phyloP scores from a whole-genome alignment of 2,329 filamentous ascomycete species.

The Plenodomus lindquistii region DNA sequence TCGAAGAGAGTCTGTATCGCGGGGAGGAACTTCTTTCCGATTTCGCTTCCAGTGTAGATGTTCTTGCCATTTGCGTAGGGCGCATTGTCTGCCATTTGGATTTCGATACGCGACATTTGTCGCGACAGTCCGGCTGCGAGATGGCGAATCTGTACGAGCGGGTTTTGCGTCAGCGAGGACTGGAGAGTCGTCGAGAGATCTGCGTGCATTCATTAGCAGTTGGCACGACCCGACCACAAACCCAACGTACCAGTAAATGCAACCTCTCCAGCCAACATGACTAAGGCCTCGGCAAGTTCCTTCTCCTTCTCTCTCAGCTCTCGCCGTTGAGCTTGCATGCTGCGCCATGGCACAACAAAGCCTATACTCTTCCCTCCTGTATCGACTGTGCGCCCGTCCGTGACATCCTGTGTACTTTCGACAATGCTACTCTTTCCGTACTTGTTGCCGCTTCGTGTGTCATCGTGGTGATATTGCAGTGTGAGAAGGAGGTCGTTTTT shows the following conservation, averaged over 20 bases:
- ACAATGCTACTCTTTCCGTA: conserved; percentile 17
- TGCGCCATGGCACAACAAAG: conserved; percentile 42
- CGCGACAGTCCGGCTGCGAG: conserved; percentile 39
- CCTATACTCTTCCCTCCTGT: conserved; percentile 35
- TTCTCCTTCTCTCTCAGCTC: conserved; percentile 40
- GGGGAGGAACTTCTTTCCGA: conserved; percentile 37
- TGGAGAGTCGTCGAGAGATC: conserved; percentile 36
- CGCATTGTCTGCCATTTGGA: conserved; percentile 42
- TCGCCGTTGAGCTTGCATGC: conserved; percentile 39
- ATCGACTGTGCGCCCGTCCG: conserved; percentile 23
- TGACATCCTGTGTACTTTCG: conserved; percentile 23
- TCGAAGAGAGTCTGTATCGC: conserved; percentile 38
- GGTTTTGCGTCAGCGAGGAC: conserved; percentile 36
- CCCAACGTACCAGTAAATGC: conserved; percentile 33
- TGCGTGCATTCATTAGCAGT: conserved; percentile 10
- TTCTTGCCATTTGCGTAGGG: conserved; percentile 39
- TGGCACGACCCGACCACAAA: too few relatives aligned
- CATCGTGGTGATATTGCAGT: conserved; percentile 39
- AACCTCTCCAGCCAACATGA: conserved; percentile 39
- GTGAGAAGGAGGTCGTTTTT: conserved; percentile 39
- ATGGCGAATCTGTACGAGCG: conserved; percentile 40
- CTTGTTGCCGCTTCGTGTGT: conserved; percentile 21
- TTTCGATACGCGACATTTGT: conserved; percentile 40
- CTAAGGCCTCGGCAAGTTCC: conserved; percentile 39
- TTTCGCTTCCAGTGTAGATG: conserved; percentile 38